Evolutionary conservation across 192 early-diverging fungal genomes (phyloP).

Genomic region (Podila clonocystis): DNA sequence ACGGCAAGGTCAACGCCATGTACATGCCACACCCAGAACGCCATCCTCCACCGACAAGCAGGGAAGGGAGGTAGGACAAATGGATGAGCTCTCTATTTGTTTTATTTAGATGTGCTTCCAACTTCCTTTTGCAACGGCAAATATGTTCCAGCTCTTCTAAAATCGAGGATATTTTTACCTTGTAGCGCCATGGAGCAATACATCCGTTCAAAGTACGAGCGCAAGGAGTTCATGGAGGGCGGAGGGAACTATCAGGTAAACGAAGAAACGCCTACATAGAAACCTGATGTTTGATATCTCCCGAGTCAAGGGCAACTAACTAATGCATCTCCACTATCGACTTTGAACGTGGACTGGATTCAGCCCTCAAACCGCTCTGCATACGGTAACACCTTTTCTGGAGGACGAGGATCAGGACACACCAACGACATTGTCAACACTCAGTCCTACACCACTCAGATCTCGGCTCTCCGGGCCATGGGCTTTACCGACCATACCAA

Average conservation of each 20-base stretch:
- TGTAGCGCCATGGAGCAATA: constrained; percentile 84
- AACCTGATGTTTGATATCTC: no score
- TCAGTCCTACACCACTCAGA: constrained; percentile 50
- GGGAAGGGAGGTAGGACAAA: constrained; percentile 59
- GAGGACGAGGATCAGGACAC: constrained; percentile 14
- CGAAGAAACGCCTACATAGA: background rate
- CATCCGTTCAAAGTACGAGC: constrained; percentile 95
- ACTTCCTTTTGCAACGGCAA: background rate
- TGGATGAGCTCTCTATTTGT: no score
- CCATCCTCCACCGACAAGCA: constrained; percentile 71
- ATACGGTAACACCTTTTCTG: constrained; percentile 48
- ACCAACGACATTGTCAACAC: constrained; percentile 30
- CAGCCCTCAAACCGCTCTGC: constrained; percentile 27
- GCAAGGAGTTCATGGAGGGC: constrained; percentile 67
- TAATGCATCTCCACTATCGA: background rate
- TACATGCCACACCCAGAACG: constrained; percentile 77
- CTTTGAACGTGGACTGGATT: background rate
- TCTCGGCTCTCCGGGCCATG: constrained; percentile 68
- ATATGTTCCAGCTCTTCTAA: background rate
- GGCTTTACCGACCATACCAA: constrained; percentile 83
- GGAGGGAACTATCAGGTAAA: constrained; percentile 40
- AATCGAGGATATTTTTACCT: background rate
- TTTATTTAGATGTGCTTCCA: no score
- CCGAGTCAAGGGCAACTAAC: no score
- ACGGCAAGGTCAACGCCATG: constrained; percentile 71